Base-by-base conservation (phyloP, 2,329 filamentous ascomycete species). In the Alternaria atra region DNA sequence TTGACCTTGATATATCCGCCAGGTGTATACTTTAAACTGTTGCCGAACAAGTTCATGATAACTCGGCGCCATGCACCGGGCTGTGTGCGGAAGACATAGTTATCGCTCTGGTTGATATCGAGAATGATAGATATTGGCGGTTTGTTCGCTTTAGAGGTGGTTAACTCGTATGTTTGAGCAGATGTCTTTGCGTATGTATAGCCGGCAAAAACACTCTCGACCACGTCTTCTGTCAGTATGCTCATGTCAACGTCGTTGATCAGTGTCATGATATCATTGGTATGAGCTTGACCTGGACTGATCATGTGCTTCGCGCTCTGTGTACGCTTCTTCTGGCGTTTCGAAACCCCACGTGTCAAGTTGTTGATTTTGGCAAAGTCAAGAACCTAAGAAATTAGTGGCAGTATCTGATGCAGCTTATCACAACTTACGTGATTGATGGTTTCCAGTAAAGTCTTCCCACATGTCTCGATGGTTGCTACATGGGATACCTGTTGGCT, bases 341-440 rank as follows among this genome's bases (percentile, higher is more conserved):
- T 77, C 6, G 73, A 74, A 5, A 67, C 58, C 15, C 72, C 74
- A 25, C 72, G 66, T 6, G 73, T 75, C 7, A 79, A 60, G 20
- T 73, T 77, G 63, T 78, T 80, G 66, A 78, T 78, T 52, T 77
- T 80, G 29, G 75, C 75, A 57, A 80, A 83, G 44, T 80, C 77
- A 0, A 81, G 72, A 4, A 81, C 71, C 71, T 75, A 44, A 23
- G 42, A 6, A 37, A 32, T 72, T 58, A 71, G 66, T 40, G 29
- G n/a, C 12, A 25, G 6, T 15, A 50, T n/a, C 27, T 13, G 13
- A 47, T 39, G n/a, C 13, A 23, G 12, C 4, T 12, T 9, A 1
- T 4, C 4, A 0, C 27, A 20, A 63, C 70, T 63, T 61, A 77
- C 76, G 58, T 81, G 77, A 55, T 81, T 77, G 59, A 81, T 80